Evolutionary conservation across 2,329 filamentous ascomycete genomes (phyloP).

Genomic region (Neofusicoccum cordaticola): DNA sequence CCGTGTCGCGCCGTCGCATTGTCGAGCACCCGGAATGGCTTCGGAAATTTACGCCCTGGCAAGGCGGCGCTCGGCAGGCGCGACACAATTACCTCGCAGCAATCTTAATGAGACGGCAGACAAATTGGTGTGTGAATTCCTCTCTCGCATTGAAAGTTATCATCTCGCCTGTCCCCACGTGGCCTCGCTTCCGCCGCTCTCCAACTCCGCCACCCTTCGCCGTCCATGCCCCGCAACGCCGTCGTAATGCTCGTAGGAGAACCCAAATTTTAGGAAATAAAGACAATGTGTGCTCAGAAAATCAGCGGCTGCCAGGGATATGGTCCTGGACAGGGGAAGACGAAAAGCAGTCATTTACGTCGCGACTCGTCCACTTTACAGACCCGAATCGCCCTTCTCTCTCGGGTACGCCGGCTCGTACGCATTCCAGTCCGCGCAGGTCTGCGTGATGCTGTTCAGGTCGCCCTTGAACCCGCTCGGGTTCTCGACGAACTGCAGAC

Average conservation of each 20-base stretch:
- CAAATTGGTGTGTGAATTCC: neutral
- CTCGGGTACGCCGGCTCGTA: constrained; percentile 22
- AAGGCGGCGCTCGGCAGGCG: neutral
- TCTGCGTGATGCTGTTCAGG: constrained; percentile 26
- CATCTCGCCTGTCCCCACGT: neutral
- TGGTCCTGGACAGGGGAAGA: neutral
- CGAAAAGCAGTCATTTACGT: neutral
- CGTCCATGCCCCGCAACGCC: neutral
- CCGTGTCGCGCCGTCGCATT: too few species aligned
- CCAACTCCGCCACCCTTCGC: neutral
- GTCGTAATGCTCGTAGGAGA: neutral
- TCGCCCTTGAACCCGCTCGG: constrained; percentile 25
- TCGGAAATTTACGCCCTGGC: neutral
- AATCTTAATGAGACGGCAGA: neutral
- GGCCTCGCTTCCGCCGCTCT: neutral
- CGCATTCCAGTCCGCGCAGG: constrained; percentile 31
- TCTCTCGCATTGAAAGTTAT: neutral
- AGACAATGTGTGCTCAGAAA: neutral
- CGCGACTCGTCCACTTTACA: neutral
- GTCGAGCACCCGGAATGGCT: neutral
- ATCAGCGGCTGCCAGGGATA: neutral
- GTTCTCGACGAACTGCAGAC: constrained; percentile 53
- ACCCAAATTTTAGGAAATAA: neutral
- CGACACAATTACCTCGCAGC: neutral
- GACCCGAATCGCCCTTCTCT: constrained; percentile 12